Evolutionary conservation across 805 yeast species (phyloP).

Genomic region (Candida orba): DNA sequence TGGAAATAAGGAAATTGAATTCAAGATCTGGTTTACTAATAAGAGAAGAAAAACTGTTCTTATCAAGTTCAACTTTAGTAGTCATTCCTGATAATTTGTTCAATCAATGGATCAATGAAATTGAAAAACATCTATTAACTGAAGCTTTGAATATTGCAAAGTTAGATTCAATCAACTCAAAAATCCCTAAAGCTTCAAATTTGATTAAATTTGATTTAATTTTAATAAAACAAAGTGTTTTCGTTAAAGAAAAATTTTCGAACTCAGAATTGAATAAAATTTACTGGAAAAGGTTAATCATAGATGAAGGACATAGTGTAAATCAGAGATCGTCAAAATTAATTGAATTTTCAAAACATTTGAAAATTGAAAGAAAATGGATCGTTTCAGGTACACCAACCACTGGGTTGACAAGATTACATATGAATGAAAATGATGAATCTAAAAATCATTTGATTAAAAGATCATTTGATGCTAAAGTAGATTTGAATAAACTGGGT

Average conservation of each 20-base stretch:
- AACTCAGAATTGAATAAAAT: slow-evolving; percentile 33
- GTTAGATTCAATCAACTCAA: slow-evolving; percentile 12
- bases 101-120: slow-evolving; percentile 58
- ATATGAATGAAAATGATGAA: slow-evolving; percentile 28
- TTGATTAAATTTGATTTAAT: slow-evolving; percentile 45
- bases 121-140: slow-evolving; percentile 44
- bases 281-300: slow-evolving; percentile 62
- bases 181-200: slow-evolving; percentile 26
- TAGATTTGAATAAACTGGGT: slow-evolving; percentile 51
- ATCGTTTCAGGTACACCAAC: slow-evolving; percentile 75
- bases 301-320: slow-evolving; percentile 74
- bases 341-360: slow-evolving; percentile 38
- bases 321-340: slow-evolving; percentile 43
- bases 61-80: slow-evolving; percentile 49
- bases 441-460: slow-evolving; percentile 37
- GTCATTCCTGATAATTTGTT: slow-evolving; percentile 62
- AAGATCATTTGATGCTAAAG: slow-evolving; percentile 41
- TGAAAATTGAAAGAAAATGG: slow-evolving; percentile 60
- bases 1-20: neutral
- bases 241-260: slow-evolving; percentile 33
- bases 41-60: slow-evolving; percentile 26
- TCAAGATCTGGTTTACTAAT: slow-evolving; percentile 15
- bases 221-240: slow-evolving; percentile 39
- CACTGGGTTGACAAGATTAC: slow-evolving; percentile 54
- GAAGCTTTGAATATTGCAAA: slow-evolving; percentile 31